A percentile compares a stretch with the other conserved stretches of the same genome.
These are phyloP conservation scores for Coleophoma crateriformis DNA, from an alignment of 2,329 filamentous ascomycete species.

Conservation along the genomic window DNA sequence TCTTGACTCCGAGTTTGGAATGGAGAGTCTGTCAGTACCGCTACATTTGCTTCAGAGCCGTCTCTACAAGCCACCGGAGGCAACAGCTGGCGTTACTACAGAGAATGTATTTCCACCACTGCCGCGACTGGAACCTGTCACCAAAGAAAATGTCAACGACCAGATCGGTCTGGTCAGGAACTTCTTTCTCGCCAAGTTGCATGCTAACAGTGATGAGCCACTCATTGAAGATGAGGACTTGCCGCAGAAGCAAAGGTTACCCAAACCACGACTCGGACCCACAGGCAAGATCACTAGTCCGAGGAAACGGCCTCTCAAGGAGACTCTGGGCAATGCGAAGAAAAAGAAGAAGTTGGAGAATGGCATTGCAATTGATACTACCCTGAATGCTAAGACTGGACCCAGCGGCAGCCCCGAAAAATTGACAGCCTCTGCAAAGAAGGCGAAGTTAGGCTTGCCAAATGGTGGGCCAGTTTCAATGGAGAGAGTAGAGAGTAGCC, in stretches of 20 bases:
- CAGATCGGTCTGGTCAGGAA: slow-evolving; percentile 86
- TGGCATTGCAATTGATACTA: slow-evolving; percentile 26
- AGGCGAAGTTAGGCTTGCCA: slow-evolving; percentile 34
- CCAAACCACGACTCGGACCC: slow-evolving; percentile 57
- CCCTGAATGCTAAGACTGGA: slow-evolving; percentile 20
- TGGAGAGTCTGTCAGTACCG: slow-evolving; percentile 84
- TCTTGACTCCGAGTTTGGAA: slow-evolving; percentile 83
- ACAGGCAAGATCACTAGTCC: slow-evolving; percentile 85
- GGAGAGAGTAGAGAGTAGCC: slow-evolving; percentile 54
- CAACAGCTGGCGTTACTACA: slow-evolving; percentile 52
- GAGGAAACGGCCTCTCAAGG: slow-evolving; percentile 74
- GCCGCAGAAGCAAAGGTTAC: slow-evolving; percentile 74
- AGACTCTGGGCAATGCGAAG: slow-evolving; percentile 78
- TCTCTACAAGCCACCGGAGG: slow-evolving; percentile 73
- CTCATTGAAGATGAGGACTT: slow-evolving; percentile 93
- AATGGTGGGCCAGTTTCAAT: slow-evolving; percentile 34
- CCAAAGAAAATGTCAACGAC: slow-evolving; percentile 66
- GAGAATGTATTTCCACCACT: slow-evolving; percentile 56
- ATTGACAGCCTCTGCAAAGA: slow-evolving; percentile 44
- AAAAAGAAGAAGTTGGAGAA: slow-evolving; percentile 79
- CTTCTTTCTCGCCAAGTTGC: slow-evolving; percentile 87
- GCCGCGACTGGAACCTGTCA: slow-evolving; percentile 70
- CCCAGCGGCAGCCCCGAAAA: slow-evolving; percentile 32
- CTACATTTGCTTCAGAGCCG: slow-evolving; percentile 90
- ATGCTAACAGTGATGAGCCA: slow-evolving; percentile 75